Evolutionary conservation across 2,329 filamentous ascomycete genomes (phyloP), one percentile per base, ranked within the genome.

Genomic region (Botrytis paeoniae): DNA sequence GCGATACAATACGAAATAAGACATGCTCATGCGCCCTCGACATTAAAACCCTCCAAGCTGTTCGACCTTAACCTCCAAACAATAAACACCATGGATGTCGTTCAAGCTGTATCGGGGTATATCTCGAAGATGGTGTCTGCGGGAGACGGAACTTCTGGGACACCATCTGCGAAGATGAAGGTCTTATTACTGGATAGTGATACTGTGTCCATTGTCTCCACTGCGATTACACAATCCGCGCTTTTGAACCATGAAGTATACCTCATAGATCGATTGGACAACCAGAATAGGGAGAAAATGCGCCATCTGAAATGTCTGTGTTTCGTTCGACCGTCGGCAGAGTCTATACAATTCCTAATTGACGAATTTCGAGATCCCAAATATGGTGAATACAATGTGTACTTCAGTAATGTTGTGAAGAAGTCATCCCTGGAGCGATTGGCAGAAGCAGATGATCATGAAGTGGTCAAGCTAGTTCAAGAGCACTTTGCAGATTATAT

Each of bases 401-500:
- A 97, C 83, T 97, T 99, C 82, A 98, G 94, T 85, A 99, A 99
- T 82, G 92, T 99, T 74, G 91, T 96, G 80, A 97, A 97, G 83
- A 99, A 99, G 83, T 98, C 96, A 2, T 93, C 95, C 0, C 86
- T 99, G 37, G 96, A 99, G 82, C 89, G 96, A 61, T 86, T 99
- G 61, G 96, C 96, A 48, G 97, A 99, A 85, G 95, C 96, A 39
- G 96, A 99, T 81, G 95, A 98, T 78, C 94, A 99, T 80, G 97
- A 99, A 83, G 94, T 99, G 51, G 95, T 99, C 76, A 97, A 95
- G 80, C 86, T 90, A 20, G 92, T 99, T 1, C 95, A 98, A 80
- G 96, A 99, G 83, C 93, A 97, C 81, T 99, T 98, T 82, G 94
- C 95, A 75, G 96, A 99, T 82, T 99, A 95, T 80, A 89, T 96